phyloP scores from a whole-genome alignment of 2,329 filamentous ascomycete species.

The Paraphoma sp. region DNA sequence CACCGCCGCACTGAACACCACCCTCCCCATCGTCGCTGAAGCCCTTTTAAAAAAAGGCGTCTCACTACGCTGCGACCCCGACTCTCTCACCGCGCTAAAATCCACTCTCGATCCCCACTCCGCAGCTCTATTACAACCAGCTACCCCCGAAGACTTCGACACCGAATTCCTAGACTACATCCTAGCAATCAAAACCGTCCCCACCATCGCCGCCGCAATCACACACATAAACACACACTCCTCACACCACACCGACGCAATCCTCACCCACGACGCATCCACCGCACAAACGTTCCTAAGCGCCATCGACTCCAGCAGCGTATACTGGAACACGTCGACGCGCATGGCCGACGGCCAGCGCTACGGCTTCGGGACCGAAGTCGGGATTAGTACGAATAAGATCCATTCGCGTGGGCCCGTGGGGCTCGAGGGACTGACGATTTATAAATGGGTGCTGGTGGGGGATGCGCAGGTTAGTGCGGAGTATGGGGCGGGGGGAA shows the following conservation, averaged over 20 bases:
- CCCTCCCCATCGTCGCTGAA: conserved; percentile 75
- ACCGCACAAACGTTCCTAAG: conserved; percentile 84
- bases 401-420: conserved; percentile 94
- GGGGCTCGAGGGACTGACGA: conserved; percentile 90
- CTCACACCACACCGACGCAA: conserved; percentile 92
- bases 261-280: conserved; percentile 72
- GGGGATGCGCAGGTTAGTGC: conserved; percentile 83
- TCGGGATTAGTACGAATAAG: conserved; percentile 98
- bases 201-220: conserved; percentile 71
- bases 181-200: conserved; percentile 82
- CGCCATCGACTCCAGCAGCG: conserved; percentile 85
- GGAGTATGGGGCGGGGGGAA: conserved; percentile 69
- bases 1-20: conserved; percentile 67
- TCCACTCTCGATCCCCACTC: conserved; percentile 53
- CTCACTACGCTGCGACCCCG: conserved; percentile 77
- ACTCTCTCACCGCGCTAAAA: conserved; percentile 69
- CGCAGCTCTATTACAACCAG: conserved; percentile 64
- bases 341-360: conserved; percentile 96
- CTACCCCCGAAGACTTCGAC: conserved; percentile 74
- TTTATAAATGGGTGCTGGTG: conserved; percentile 94
- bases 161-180: conserved; percentile 90
- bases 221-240: conserved; percentile 90
- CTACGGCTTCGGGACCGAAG: conserved; percentile 97
- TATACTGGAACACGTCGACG: conserved; percentile 97
- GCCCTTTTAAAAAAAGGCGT: conserved; percentile 81